These are phyloP conservation scores for Candida khao-thaluensis DNA, from an alignment of 805 yeast species.

Conservation along the genomic window DNA sequence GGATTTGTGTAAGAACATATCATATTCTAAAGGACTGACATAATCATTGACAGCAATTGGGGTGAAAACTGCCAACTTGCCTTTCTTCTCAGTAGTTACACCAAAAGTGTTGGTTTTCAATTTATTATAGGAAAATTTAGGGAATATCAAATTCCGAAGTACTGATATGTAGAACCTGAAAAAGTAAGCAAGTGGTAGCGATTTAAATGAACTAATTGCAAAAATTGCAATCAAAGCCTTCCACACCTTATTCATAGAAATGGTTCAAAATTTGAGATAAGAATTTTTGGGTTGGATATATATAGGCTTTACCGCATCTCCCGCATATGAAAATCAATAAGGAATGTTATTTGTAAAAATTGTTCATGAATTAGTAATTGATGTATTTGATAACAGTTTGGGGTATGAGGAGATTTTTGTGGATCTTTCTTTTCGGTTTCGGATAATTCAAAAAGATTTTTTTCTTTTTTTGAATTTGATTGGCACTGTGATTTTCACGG, in stretches of 20 bases:
- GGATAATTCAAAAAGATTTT: no score
- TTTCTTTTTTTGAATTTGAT: no score
- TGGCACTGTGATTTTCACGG: constrained; percentile 1
- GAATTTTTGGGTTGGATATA: no score
- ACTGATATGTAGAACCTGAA: constrained; percentile 57
- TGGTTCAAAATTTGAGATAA: no score
- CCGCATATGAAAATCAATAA: no score
- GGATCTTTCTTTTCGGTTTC: no score
- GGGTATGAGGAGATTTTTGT: no score
- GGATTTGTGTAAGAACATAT: constrained; percentile 82
- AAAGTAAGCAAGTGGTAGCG: constrained; percentile 66
- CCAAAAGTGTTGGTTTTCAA: constrained; percentile 34
- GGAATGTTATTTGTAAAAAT: no score
- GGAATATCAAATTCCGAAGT: constrained; percentile 40
- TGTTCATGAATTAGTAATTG: no score
- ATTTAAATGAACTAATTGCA: constrained; percentile 51
- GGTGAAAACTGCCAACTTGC: constrained; percentile 40
- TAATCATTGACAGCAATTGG: constrained; percentile 47
- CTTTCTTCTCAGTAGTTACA: constrained; percentile 21
- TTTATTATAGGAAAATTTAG: constrained; percentile 22
- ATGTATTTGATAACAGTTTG: no score
- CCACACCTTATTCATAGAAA: constrained; percentile 1
- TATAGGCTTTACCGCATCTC: no score
- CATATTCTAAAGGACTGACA: constrained; percentile 78
- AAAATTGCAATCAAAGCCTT: constrained; percentile 7